Evolutionary conservation across 306 rosid species (phyloP).

Genomic region (Cucurbita moschata): DNA sequence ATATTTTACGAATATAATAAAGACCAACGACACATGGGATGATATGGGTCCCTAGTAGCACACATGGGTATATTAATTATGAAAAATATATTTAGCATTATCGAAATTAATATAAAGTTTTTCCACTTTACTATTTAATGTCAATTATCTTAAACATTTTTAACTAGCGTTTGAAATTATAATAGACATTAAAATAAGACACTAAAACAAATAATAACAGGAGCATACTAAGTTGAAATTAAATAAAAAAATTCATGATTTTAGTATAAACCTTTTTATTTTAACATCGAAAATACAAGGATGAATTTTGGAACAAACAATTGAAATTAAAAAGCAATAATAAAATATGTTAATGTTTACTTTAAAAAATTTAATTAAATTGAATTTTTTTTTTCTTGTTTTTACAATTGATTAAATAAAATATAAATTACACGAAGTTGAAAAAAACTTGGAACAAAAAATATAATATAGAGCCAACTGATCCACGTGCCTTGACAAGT

Average conservation of each 20-base stretch:
- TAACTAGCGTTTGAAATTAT: background rate
- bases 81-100: background rate
- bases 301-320: background rate
- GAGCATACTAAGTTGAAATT: no score
- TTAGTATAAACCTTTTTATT: no score
- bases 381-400: no score
- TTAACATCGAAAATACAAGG: no score
- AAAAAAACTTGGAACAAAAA: no score
- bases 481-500: constrained; percentile 32
- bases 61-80: background rate
- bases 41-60: background rate
- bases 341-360: no score
- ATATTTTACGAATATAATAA: background rate
- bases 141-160: background rate
- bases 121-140: background rate
- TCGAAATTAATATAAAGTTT: background rate
- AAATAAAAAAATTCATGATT: no score
- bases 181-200: background rate
- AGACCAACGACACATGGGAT: background rate
- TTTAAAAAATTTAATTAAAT: no score
- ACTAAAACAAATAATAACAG: background rate
- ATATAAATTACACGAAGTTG: no score
- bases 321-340: background rate
- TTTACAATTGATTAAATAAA: no score
- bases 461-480: constrained; percentile 17